Evolutionary conservation across 306 rosid species (phyloP).

Genomic region (Vigna hirtella): DNA sequence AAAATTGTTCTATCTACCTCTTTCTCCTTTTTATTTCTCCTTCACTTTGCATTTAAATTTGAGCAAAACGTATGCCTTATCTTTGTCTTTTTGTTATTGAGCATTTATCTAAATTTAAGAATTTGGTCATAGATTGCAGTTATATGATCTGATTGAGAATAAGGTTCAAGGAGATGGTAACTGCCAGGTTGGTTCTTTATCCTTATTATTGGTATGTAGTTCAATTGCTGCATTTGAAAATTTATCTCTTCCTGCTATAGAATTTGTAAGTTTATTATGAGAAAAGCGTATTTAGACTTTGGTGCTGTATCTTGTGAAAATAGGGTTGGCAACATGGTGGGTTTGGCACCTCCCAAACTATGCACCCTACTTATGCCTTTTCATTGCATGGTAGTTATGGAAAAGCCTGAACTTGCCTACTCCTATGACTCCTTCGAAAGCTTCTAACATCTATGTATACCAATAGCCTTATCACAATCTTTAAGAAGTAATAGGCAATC

Average conservation of each 20-base stretch:
- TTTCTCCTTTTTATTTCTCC: slow-evolving; percentile 15
- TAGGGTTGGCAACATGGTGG: slow-evolving; percentile 7
- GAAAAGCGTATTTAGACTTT: not conserved
- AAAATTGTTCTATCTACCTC: slow-evolving; percentile 10
- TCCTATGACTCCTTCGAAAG: not conserved
- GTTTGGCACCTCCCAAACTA: not conserved
- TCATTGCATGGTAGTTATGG: not conserved
- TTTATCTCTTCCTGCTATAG: slow-evolving; percentile 25
- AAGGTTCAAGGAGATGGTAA: slow-evolving; percentile 96
- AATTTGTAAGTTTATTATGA: not conserved
- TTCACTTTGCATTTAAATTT: slow-evolving; percentile 18
- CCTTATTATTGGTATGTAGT: slow-evolving; percentile 11
- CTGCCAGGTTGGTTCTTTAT: slow-evolving; percentile 79
- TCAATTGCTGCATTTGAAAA: slow-evolving; percentile 23
- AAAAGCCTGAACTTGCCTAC: slow-evolving; percentile 7
- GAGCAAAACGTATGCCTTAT: slow-evolving; percentile 21
- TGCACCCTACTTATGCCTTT: not conserved
- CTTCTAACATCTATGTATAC: slow-evolving; percentile 18
- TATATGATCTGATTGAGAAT: slow-evolving; percentile 85
- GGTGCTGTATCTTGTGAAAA: slow-evolving; percentile 17
- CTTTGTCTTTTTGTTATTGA: not conserved
- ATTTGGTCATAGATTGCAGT: slow-evolving; percentile 65
- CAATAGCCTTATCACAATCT: not conserved
- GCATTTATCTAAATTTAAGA: slow-evolving; percentile 43
- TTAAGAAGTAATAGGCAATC: not conserved